phyloP scores from a whole-genome alignment of 2,329 filamentous ascomycete genomes.

The Epichloe coenophiala region DNA sequence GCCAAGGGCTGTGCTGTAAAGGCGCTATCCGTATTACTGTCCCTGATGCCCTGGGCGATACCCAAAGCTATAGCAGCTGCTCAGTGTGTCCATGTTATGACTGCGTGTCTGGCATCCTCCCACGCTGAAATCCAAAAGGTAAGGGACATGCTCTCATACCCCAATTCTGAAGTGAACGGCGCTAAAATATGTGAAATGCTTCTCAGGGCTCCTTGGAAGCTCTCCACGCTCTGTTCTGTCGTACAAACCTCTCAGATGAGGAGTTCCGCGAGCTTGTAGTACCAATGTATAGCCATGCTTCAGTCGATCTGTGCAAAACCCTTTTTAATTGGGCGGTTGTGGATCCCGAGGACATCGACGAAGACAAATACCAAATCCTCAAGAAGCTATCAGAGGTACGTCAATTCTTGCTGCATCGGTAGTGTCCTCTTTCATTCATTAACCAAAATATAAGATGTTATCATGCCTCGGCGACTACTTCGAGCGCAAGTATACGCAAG shows the following conservation, averaged over 20 bases:
- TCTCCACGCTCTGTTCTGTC: conserved; percentile 68
- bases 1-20: conserved; percentile 61
- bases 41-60: conserved; percentile 76
- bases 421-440: conserved; percentile 2
- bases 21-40: conserved; percentile 62
- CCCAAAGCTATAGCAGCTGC: conserved; percentile 66
- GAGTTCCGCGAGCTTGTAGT: conserved; percentile 68
- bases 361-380: conserved; percentile 79
- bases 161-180: neutral
- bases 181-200: conserved; percentile 7
- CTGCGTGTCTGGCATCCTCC: conserved; percentile 54
- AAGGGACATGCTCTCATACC: neutral
- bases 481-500: conserved; percentile 57
- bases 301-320: conserved; percentile 56
- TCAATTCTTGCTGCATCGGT: neutral
- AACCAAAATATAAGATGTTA: conserved; percentile 46
- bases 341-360: conserved; percentile 71
- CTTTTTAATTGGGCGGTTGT: conserved; percentile 72
- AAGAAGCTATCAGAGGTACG: conserved; percentile 88
- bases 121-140: conserved; percentile 65
- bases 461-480: conserved; percentile 76
- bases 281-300: conserved; percentile 63
- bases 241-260: conserved; percentile 59
- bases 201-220: conserved; percentile 63
- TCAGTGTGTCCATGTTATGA: conserved; percentile 56